These are phyloP conservation scores for Paragyromitra xinjiangensis DNA, from an alignment of 495 filamentous ascomycete genomes.

Conservation along the genomic window DNA sequence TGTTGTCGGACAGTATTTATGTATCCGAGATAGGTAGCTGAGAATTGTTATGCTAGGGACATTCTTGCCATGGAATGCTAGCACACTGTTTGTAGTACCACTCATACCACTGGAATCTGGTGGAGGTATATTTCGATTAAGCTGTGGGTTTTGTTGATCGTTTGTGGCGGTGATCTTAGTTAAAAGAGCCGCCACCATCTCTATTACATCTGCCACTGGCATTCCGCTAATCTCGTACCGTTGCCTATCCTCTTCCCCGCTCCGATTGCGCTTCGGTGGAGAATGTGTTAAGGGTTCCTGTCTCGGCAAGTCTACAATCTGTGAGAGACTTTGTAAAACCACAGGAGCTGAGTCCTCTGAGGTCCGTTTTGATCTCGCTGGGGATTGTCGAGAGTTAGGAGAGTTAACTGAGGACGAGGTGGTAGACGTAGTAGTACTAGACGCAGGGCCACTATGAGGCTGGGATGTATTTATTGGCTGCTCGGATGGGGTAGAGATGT, in stretches of 20 bases:
- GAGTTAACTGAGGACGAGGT: slow-evolving; percentile 39
- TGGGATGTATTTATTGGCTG: slow-evolving; percentile 30
- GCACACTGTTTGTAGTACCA: slow-evolving; percentile 83
- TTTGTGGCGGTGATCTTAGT: slow-evolving; percentile 99
- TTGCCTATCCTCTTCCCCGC: slow-evolving; percentile 47
- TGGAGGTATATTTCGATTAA: slow-evolving; percentile 75
- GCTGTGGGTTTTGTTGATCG: slow-evolving; percentile 86
- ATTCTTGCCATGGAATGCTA: slow-evolving; percentile 99
- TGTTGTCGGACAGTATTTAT: slow-evolving; percentile 98
- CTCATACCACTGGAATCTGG: slow-evolving; percentile 70
- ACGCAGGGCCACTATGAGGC: slow-evolving; percentile 38
- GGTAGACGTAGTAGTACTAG: slow-evolving; percentile 30
- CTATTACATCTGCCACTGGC: slow-evolving; percentile 97
- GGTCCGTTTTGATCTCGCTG: slow-evolving; percentile 44
- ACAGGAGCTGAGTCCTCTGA: slow-evolving; percentile 53
- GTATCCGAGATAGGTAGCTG: slow-evolving; percentile 94
- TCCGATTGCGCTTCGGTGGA: slow-evolving; percentile 45
- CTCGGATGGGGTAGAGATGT: slow-evolving; percentile 29
- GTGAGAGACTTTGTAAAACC: slow-evolving; percentile 48
- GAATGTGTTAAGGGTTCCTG: slow-evolving; percentile 45
- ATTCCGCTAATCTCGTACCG: slow-evolving; percentile 95
- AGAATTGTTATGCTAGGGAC: slow-evolving; percentile 96
- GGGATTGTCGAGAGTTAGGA: slow-evolving; percentile 40
- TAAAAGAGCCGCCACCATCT: slow-evolving; percentile 98
- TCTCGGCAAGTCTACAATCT: slow-evolving; percentile 54